Base-by-base conservation (phyloP, 495 filamentous ascomycete species). In the Sordaria brevicollis region DNA sequence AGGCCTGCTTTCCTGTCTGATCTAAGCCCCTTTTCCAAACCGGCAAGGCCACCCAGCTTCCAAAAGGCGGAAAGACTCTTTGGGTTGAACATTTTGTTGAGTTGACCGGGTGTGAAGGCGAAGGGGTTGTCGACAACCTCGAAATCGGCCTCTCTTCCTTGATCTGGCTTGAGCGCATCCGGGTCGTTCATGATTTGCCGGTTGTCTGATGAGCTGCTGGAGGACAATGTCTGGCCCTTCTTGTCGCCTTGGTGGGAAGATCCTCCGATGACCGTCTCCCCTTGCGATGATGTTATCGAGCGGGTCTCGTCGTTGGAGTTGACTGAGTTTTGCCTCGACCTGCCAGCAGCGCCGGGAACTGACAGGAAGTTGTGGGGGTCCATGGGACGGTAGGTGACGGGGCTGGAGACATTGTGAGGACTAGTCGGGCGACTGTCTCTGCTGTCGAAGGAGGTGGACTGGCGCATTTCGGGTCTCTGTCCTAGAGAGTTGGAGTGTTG, bases 331-430 rank as follows among this genome's bases (percentile, higher is more conserved):
- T 88, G 84, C 66, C 84, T 78, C 11, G 86, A 83, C 49, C 84
- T 78, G 43, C 74, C 68, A 62, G 79, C 77, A 35, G 80, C 76
- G 66, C 80, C 81, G 19, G 85, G 84, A 5, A 86, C 84, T 8
- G 85, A 77, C 29, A 86, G 77, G 70, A 84, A 87, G 35, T 78
- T 79, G 36, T 77, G 78, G 66, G 81, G 82, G 39, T 82, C 82
- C 54, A 79, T 81, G 2, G 78, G 84, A 31, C 82, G 81, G 9
- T 83, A 79, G 2, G 77, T 74, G 15, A 85, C 82, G 17, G 90
- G 91, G 15, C 91, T 94, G 6, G 92, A 94, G 67, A 96, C 80
- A 80, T 97, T 96, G 79, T 96, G 93, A 0, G 93, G 91, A 54
- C 93, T 96, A 0, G 90, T 93, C n/a, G 93, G 93, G 68, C 92